phyloP scores from a whole-genome alignment of 345 rosid species.

The Schrenkiella parvula region DNA sequence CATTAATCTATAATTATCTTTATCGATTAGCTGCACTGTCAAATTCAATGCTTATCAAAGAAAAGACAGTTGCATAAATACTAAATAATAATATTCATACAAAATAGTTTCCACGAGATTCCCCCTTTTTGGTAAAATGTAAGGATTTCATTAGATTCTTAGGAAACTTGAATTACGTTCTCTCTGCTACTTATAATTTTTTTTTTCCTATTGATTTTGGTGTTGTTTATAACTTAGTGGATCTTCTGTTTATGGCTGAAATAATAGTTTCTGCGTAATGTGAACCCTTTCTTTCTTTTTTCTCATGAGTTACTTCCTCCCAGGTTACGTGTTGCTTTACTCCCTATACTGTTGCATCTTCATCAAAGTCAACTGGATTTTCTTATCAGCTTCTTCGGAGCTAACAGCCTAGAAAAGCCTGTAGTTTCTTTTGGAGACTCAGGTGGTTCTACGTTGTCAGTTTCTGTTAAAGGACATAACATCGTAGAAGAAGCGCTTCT shows the following conservation, averaged over 20 bases:
- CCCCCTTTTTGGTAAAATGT: not conserved
- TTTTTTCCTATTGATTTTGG: not conserved
- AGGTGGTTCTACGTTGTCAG: constrained; percentile 35
- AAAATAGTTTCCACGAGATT: not conserved
- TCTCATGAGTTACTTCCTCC: constrained; percentile 26
- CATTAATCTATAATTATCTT: too few relatives aligned
- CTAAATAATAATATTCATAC: not conserved
- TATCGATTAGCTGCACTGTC: constrained; percentile 1
- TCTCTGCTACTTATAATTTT: not conserved
- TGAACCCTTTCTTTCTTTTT: not conserved
- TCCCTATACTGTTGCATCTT: constrained; percentile 83
- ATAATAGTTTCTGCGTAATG: not conserved
- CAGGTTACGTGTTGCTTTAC: constrained; percentile 74
- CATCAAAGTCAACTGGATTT: constrained; percentile 96
- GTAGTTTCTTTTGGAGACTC: constrained; percentile 39
- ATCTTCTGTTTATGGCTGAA: not conserved
- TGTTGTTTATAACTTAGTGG: not conserved
- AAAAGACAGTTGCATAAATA: not conserved
- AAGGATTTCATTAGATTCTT: not conserved
- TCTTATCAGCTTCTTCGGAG: constrained; percentile 72
- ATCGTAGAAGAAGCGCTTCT: constrained; percentile 84
- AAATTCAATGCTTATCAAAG: not conserved
- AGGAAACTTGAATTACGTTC: constrained; percentile 1
- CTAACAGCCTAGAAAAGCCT: constrained; percentile 47
- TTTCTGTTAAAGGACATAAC: constrained; percentile 35